phyloP scores from a whole-genome alignment of 768 basidiomycete genomes.

The Candolleomyces eurysporus region DNA sequence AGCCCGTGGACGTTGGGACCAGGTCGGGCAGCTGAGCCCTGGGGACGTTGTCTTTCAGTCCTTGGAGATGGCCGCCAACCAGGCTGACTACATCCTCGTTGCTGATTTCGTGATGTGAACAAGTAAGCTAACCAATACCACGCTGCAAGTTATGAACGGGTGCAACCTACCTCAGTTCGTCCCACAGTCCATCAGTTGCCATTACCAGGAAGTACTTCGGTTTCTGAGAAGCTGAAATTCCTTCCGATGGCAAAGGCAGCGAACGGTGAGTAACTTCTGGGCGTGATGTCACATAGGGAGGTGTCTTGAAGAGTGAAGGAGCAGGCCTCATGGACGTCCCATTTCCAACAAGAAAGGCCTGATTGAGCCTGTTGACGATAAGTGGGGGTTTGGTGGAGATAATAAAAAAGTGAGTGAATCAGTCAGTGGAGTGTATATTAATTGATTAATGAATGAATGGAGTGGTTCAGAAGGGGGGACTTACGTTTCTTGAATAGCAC shows the following conservation, averaged over 20 bases:
- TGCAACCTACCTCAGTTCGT: slow-evolving; percentile 42
- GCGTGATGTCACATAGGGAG: slow-evolving; percentile 86
- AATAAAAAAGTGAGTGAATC: not conserved
- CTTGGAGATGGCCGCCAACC: slow-evolving; percentile 77
- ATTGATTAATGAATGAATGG: not conserved
- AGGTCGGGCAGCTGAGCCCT: slow-evolving; percentile 55
- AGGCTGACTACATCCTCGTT: slow-evolving; percentile 87
- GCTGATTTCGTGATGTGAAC: slow-evolving; percentile 28
- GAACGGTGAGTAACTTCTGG: slow-evolving; percentile 82
- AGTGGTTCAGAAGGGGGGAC: slow-evolving; percentile 15
- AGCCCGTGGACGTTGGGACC: slow-evolving; percentile 55
- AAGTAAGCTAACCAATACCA: not conserved
- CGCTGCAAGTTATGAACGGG: not conserved
- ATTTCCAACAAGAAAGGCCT: slow-evolving; percentile 67
- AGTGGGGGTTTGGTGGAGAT: not conserved
- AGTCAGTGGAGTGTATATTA: not conserved
- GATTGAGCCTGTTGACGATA: slow-evolving; percentile 38
- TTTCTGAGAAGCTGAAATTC: slow-evolving; percentile 23
- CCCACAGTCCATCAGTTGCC: slow-evolving; percentile 86
- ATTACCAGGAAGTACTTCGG: slow-evolving; percentile 78
- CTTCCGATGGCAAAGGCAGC: slow-evolving; percentile 45
- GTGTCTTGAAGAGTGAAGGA: slow-evolving; percentile 71
- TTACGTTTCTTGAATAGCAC: slow-evolving; percentile 68
- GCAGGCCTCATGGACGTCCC: slow-evolving; percentile 56
- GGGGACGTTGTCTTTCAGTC: slow-evolving; percentile 62